Evolutionary conservation across 2,329 filamentous ascomycete species (phyloP), one percentile per base, ranked within the genome.

Genomic region (Amylocarpus encephaloides): DNA sequence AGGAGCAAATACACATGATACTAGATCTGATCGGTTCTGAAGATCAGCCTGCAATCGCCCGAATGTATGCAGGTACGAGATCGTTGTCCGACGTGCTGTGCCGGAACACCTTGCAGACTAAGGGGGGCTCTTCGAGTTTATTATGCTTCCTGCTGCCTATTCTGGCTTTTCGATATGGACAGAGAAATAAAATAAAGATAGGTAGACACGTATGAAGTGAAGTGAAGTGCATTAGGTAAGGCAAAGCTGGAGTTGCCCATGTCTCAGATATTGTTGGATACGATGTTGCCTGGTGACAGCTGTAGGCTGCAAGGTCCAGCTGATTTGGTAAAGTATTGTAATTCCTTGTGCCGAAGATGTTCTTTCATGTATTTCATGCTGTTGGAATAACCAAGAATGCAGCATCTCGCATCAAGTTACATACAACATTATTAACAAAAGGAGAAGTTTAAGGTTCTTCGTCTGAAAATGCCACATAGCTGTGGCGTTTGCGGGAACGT

Each of bases 41-140:
- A 16, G 13, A 43, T 12, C 40, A 13, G 10, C 13, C 18, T 26
- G 40, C 22, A 22, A 35, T 11, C 10, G 11, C 32, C 35, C 35
- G 29, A 33, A 29, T 42, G 41, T 47, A 53, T 50, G 51, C 50
- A 56, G 53, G 53, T 53, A 53, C 53, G 48, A 46, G n/a, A 16
- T 30, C 32, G 16, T 36, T 18, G 16, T 38, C 30, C 32, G 22
- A 26, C 22, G 4, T 26, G 22, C 22, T 26, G 22, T 26, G 22
- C 22, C 4, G 7, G 22, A 26, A 4, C 22, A 15, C 42, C 42
- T 33, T 44, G 12, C 9, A n/a, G 30, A n/a, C n/a, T 34, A 9
- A 12, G 30, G 32, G 34, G 12, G 42, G 15, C 12, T 19, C 9
- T 9, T 11, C n/a, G 18, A 18, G 19, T 9, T n/a, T 18, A 15